Evolutionary conservation across 2,329 filamentous ascomycete species (phyloP).

Genomic region (Lachnellula arida): DNA sequence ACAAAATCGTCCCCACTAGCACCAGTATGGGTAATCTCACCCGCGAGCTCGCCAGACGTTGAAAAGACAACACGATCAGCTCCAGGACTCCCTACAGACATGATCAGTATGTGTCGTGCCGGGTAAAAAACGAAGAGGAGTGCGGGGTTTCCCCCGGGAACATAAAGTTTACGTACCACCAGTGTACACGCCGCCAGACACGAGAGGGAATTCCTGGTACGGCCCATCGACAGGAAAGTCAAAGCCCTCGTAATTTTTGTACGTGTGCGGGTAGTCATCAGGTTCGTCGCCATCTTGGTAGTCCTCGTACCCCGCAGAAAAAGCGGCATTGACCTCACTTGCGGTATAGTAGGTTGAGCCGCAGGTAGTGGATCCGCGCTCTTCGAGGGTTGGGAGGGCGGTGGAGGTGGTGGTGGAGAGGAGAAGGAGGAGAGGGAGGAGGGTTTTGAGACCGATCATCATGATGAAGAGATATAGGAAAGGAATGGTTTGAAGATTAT

Average conservation of each 20-base stretch:
- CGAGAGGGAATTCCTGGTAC: constrained; percentile 61
- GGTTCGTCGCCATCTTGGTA: constrained; percentile 37
- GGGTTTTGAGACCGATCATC: not conserved
- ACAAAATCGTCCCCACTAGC: constrained; percentile 66
- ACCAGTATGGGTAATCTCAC: constrained; percentile 65
- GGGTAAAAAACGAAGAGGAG: constrained; percentile 3
- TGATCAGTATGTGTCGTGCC: not conserved
- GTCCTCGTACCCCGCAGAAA: constrained; percentile 47
- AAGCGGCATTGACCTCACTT: constrained; percentile 44
- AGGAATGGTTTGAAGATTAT: not conserved
- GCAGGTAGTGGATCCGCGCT: constrained; percentile 47
- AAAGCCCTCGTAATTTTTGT: constrained; percentile 61
- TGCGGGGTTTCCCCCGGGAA: too few relatives aligned
- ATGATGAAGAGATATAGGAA: constrained; percentile 1
- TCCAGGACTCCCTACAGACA: constrained; percentile 51
- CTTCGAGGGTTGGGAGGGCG: constrained; percentile 29
- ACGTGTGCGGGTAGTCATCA: constrained; percentile 50
- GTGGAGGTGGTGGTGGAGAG: not conserved
- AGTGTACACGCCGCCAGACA: constrained; percentile 45
- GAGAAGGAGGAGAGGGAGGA: constrained; percentile 8
- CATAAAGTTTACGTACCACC: constrained; percentile 41
- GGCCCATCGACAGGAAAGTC: constrained; percentile 51
- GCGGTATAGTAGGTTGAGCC: constrained; percentile 49
- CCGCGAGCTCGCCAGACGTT: constrained; percentile 49
- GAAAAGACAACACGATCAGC: constrained; percentile 65